Evolutionary conservation across 805 yeast genomes (phyloP).

Genomic region (Metschnikowia sp.): DNA sequence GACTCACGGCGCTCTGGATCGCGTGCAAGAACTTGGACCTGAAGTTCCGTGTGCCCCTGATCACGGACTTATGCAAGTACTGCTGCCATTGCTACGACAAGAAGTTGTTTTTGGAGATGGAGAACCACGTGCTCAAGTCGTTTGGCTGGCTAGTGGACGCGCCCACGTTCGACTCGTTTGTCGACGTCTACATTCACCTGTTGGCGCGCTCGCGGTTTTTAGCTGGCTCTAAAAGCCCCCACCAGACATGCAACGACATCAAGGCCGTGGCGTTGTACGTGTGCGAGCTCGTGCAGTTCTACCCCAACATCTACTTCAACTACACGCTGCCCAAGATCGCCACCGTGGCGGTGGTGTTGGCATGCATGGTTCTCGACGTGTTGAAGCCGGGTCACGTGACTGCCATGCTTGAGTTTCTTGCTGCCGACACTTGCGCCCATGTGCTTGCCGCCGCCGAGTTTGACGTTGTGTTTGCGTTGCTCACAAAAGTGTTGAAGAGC

Average conservation of each 20-base stretch:
- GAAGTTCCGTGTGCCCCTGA: constrained; percentile 55
- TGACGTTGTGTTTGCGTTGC: constrained; percentile 18
- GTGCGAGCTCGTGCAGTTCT: constrained; percentile 65
- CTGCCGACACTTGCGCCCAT: constrained; percentile 7
- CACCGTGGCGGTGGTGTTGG: constrained; percentile 41
- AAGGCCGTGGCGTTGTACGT: constrained; percentile 57
- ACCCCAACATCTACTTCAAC: constrained; percentile 53
- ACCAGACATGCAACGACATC: constrained; percentile 38
- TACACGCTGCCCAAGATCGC: constrained; percentile 52
- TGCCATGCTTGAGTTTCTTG: constrained; percentile 18
- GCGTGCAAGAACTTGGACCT: constrained; percentile 48
- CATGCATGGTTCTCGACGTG: constrained; percentile 35
- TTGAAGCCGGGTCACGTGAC: constrained; percentile 18
- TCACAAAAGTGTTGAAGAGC: constrained; percentile 37
- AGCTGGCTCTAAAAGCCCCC: constrained; percentile 28
- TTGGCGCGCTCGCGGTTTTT: constrained; percentile 22
- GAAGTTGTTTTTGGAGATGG: constrained; percentile 62
- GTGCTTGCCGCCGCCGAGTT: constrained; percentile 11
- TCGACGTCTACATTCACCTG: constrained; percentile 52
- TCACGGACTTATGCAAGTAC: constrained; percentile 49
- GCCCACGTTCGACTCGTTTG: constrained; percentile 61
- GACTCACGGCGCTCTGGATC: constrained; percentile 43
- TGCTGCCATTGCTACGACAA: constrained; percentile 58
- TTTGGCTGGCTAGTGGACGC: constrained; percentile 62
- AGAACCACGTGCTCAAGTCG: constrained; percentile 59